Conservation (phyloP, 139 green algal species). For the Edaphochlamys debaryana region DNA sequence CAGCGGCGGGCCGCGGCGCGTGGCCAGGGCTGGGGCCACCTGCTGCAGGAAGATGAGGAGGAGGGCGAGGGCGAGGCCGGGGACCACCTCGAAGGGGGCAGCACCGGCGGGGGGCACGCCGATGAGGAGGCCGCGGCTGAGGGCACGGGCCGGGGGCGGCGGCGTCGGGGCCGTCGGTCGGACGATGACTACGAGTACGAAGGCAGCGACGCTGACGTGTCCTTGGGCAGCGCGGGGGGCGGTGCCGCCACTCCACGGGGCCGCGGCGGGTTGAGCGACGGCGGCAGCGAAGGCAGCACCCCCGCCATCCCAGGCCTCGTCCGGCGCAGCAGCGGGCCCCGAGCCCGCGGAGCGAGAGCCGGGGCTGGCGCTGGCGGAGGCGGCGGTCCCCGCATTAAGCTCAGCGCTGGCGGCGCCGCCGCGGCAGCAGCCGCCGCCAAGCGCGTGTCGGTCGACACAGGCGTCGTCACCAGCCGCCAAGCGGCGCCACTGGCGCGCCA, state of each 20-base stretch:
- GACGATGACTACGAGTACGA: constrained; percentile 31
- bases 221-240: too few species aligned
- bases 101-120: background rate
- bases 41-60: constrained; percentile 10
- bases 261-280: constrained; percentile 5
- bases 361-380: background rate
- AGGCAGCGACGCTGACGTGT: background rate
- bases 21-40: constrained; percentile 1
- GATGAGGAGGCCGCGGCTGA: background rate
- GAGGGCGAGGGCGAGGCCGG: background rate
- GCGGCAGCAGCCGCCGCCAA: background rate
- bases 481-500: too few species aligned
- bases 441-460: background rate
- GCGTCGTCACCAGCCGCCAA: constrained; percentile 3
- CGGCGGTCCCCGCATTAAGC: background rate
- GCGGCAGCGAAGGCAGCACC: constrained; percentile 38
- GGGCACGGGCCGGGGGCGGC: constrained; percentile 1
- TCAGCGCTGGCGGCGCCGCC: background rate
- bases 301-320: background rate
- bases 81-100: background rate
- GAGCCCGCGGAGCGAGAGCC: background rate
- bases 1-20: background rate
- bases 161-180: background rate
- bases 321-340: background rate
- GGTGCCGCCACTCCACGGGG: too few species aligned